Conservation (phyloP, 2,329 filamentous ascomycete genomes). For the Aspergillus neoniger region DNA sequence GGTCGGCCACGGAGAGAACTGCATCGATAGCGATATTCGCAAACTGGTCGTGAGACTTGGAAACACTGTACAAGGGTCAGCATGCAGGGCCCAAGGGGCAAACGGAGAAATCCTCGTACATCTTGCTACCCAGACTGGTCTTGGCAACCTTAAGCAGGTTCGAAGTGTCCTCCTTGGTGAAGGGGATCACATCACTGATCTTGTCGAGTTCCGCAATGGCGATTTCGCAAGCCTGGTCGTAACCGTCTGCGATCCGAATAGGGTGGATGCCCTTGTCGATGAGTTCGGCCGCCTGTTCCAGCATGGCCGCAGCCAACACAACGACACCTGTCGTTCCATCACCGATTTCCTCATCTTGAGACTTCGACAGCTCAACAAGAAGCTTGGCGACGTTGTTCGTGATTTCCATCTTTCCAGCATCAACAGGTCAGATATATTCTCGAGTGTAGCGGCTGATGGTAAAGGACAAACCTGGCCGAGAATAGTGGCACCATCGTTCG, state of each 20-base stretch:
- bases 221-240: conserved; percentile 96
- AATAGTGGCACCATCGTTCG: conserved; percentile 98
- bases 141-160: conserved; percentile 94
- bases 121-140: conserved; percentile 96
- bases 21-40: conserved; percentile 96
- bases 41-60: conserved; percentile 97
- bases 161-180: conserved; percentile 73
- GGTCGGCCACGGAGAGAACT: conserved; percentile 91
- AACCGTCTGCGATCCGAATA: conserved; percentile 96
- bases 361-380: conserved; percentile 94
- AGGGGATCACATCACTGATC: conserved; percentile 89
- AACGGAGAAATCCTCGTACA: conserved; percentile 47
- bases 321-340: conserved; percentile 98
- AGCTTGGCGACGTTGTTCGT: conserved; percentile 98
- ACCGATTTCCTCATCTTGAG: conserved; percentile 97
- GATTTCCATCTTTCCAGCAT: conserved; percentile 78
- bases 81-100: background rate
- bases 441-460: background rate
- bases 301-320: conserved; percentile 86
- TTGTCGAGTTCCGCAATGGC: conserved; percentile 88
- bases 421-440: conserved; percentile 5
- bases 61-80: conserved; percentile 59
- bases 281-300: conserved; percentile 95
- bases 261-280: conserved; percentile 99
- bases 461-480: conserved; percentile 64